Base-by-base conservation (phyloP, 2,329 filamentous ascomycete genomes). In the Stagonosporopsis rhizophila region DNA sequence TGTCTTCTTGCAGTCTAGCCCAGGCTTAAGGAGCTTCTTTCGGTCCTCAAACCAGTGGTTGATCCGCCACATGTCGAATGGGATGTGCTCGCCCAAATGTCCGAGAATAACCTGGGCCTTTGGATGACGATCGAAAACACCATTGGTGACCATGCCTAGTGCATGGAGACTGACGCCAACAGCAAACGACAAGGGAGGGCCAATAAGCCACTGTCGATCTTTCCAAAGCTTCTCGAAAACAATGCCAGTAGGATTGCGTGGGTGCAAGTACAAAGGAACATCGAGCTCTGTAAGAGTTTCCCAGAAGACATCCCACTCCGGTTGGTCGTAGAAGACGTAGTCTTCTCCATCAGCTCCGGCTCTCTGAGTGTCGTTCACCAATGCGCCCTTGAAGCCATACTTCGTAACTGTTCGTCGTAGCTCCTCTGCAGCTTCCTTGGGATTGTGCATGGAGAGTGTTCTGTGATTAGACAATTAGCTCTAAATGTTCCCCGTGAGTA, bases 321-420 rank as follows among this genome's bases (percentile, higher is more conserved):
- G 64, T 1, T 63, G 68, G 44, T 75, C 71, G 50, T 71, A 74
- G 51, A 71, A 75, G 12, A 73, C 59, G 39, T 72, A 70, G 30
- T 66, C 67, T 30, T 70, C 66, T 14, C 61, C 72, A 3, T 72
- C 60, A 2, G 45, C 42, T 3, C 71, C 71, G n/a, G 65, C 69
- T 6, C 67, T 68, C 50, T 75, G 71, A 41, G 67, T 72, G 47
- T 73, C 70, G 44, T 74, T 72, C 8, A 89, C 80, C 4, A 89
- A 74, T 3, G 81, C 85, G 2, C 87, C 86, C 57, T 85, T 81
- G 76, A 89, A 88, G n/a, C 85, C 85, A 44, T 82, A 56, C 45
- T 73, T 62, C 37, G 66, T 71, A 1, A 75, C 66, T 6, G 71
- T 69, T 52, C 72, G 58, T 35, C 61, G 52, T 34, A 74, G 39